Base-by-base conservation (phyloP, 164 flowering plant species). In the Dillenia turbinata region DNA sequence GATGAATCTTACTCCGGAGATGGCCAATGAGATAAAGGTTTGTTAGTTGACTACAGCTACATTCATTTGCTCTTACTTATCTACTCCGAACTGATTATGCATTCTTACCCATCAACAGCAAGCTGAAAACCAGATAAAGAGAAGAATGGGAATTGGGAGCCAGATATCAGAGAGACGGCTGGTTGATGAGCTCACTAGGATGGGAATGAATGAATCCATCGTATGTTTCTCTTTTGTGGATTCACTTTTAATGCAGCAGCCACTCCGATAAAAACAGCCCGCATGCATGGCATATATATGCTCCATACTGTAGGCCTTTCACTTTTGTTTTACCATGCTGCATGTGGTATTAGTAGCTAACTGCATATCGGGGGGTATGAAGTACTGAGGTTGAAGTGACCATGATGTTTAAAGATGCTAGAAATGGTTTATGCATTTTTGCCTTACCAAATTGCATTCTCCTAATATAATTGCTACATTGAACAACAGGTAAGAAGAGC, bases 141-240 rank as follows among this genome's bases (percentile, higher is more conserved):
- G 99, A 78, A 84, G 97, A 78, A 71, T 92, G 80, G 96, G 94
- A 47, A 95, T 95, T 58, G 97, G 97, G 26, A 92, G 88, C 73
- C 88, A 86, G 71, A 78, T 91, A 63, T 89, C 99, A 55, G 99
- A 89, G 71, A 84, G 97, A 69, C 82, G 86, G 59, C 79, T 95
- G 55, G 79, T 95, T 52, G 99, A 95, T 53, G 97, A 95, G 26
- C 90, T 95, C 26, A 49, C 78, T 54, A 84, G 92, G 69, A 92
- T 89, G 90, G 99, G 99, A 40, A 62, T 89, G 85, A 92, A 89
- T 65, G 99, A 95, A 59, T 88, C 96, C 4, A 80, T 90, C 63
- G 99, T 95, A 49, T 56, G 19, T 43, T 1, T 50, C 16, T n/a
- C 8, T 9, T 50, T 2, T 26, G 15, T 43, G 8, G 9, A 45